Base-by-base conservation (phyloP, 2,329 filamentous ascomycete genomes). In the Neopestalotiopsis sp. region DNA sequence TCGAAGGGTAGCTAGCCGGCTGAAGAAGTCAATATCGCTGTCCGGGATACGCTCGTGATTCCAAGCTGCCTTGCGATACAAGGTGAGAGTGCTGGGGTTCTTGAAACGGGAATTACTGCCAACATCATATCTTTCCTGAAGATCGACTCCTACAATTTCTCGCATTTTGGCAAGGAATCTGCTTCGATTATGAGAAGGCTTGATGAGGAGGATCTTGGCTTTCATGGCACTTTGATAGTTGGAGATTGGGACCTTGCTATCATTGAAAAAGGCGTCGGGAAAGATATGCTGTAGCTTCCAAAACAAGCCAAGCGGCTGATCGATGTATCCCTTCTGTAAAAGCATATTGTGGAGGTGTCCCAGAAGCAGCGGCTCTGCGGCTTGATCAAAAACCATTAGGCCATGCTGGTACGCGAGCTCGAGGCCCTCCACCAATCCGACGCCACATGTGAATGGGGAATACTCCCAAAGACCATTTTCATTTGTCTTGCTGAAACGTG, bases 321-420 rank as follows among this genome's bases (percentile, higher is more conserved):
- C 3, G 17, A 59, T 34, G 6, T 59, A 59, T 4, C 57, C 57
- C 7, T n/a, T n/a, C 7, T 82, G 72, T 0, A 84, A 78, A 2
- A 86, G 78, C 80, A 85, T 83, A 72, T 85, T 84, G 75, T 86
- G 80, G 5, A 86, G 74, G 69, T 86, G 84, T 1, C 86, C 68
- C 4, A 83, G 59, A 28, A 81, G 70, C 0, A 81, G 73, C 1
- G 81, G 75, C 58, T 86, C 84, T 0, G 77, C 77, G 0, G 83
- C 73, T 3, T 60, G 67, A 10, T 85, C 83, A 80, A 81, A 84
- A 0, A 86, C 7, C 0, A 69, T 3, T 69, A 85, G 75, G 34
- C 74, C 72, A 9, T 75, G 63, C 2, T 71, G 70, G 68, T 83
- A 85, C 0, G 77, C 71, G 20, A 83, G 65, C 40, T 84, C 80